A percentile compares a stretch with the other conserved stretches of the same genome.
These are phyloP conservation scores for Cryoendolithus antarcticus DNA, from an alignment of 2,329 filamentous ascomycete genomes.

Conservation along the genomic window DNA sequence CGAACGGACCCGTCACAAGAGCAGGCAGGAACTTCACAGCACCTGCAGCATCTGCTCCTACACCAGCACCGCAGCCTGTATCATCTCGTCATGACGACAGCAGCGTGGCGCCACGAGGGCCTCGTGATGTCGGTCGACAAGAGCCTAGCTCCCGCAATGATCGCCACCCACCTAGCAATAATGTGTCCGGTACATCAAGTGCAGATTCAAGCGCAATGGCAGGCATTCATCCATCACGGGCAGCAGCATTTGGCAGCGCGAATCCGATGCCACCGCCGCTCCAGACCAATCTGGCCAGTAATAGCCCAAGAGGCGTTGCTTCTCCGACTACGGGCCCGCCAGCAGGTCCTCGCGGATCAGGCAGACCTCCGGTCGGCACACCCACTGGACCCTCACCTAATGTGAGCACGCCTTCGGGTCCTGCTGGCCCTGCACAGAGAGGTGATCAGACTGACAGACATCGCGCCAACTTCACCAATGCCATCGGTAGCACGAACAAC, in stretches of 20 bases:
- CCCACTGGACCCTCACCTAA: conserved; percentile 19
- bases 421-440: conserved; percentile 13
- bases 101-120: conserved; percentile 8
- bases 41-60: conserved; percentile 16
- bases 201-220: too few relatives aligned
- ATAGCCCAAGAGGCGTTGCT: conserved; percentile 12
- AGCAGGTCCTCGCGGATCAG: conserved; percentile 16
- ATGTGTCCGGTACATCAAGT: too few relatives aligned
- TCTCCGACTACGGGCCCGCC: conserved; percentile 18
- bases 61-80: conserved; percentile 11
- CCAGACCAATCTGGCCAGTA: conserved; percentile 13
- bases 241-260: conserved; percentile 10
- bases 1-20: conserved; percentile 25
- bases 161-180: too few relatives aligned
- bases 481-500: conserved; percentile 10
- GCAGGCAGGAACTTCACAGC: conserved; percentile 29
- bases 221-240: conserved; percentile 20
- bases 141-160: too few relatives aligned
- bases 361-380: conserved; percentile 11
- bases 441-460: conserved; percentile 13
- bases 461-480: conserved; percentile 16
- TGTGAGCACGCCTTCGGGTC: conserved; percentile 18
- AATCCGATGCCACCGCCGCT: conserved; percentile 13
- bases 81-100: conserved; percentile 1
- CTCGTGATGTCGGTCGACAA: too few relatives aligned